Conservation (phyloP, 345 rosid genomes). For the Rhodamnia argentea region DNA sequence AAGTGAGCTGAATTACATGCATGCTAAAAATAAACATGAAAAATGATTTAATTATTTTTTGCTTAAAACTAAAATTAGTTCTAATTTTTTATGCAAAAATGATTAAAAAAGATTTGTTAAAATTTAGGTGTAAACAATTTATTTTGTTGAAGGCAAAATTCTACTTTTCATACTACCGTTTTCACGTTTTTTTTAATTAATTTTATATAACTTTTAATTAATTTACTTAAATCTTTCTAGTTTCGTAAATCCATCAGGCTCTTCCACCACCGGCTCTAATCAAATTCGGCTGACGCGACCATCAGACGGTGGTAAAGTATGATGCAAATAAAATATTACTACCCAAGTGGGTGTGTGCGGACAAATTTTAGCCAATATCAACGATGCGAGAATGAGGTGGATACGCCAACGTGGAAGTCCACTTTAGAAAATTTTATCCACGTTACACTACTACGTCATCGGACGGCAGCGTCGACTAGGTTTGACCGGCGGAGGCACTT, state of each 20-base stretch:
- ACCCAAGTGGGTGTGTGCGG: rapidly evolving
- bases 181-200: neutral
- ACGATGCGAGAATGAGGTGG: neutral
- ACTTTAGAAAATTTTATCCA: neutral
- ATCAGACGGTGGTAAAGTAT: neutral
- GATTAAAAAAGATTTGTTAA: too few relatives aligned
- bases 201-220: neutral
- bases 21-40: too few relatives aligned
- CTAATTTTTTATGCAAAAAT: too few relatives aligned
- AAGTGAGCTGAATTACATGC: too few relatives aligned
- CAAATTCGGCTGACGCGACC: neutral
- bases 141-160: neutral
- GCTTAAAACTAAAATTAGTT: too few relatives aligned
- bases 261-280: neutral
- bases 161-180: neutral
- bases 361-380: neutral
- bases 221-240: neutral
- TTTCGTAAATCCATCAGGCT: neutral
- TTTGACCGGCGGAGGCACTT: too few relatives aligned
- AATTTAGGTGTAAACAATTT: too few relatives aligned
- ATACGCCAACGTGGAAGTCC: neutral
- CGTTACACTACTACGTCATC: neutral
- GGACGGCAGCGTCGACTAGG: neutral
- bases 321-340: neutral
- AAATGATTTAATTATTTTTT: too few relatives aligned